phyloP scores from a whole-genome alignment of 2,329 filamentous ascomycete species.

The Hymenoscyphus linearis region DNA sequence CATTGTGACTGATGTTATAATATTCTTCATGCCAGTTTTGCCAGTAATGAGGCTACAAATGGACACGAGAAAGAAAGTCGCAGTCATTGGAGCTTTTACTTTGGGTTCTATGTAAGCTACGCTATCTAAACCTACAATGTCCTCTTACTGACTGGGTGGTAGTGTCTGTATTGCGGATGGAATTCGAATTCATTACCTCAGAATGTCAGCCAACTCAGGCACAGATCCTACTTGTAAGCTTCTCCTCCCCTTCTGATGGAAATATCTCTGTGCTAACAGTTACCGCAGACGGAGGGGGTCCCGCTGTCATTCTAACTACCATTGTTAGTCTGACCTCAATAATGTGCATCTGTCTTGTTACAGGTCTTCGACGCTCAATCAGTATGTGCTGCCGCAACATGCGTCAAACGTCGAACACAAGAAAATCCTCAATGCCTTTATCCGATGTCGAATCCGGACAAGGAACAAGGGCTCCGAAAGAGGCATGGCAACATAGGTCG shows the following conservation, averaged over 20 bases:
- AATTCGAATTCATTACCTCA: background rate
- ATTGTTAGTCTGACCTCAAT: background rate
- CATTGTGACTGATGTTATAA: conserved; percentile 1
- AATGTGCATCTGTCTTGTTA: conserved; percentile 2
- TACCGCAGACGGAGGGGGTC: background rate
- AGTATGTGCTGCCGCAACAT: background rate
- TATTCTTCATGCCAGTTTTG: background rate
- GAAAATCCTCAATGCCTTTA: background rate
- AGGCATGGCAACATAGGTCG: background rate
- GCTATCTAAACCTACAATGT: no score
- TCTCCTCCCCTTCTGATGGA: background rate
- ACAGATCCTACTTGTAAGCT: background rate
- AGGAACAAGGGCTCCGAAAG: background rate
- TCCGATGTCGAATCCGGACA: background rate
- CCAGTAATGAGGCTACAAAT: background rate
- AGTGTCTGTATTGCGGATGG: conserved; percentile 1
- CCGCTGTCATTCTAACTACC: background rate
- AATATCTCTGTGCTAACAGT: background rate
- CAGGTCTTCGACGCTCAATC: conserved; percentile 3
- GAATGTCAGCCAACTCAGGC: background rate
- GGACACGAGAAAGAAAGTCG: background rate
- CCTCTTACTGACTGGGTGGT: background rate
- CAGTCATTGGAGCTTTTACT: background rate
- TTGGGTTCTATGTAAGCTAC: background rate
- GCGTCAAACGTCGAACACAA: background rate